Base-by-base conservation (phyloP, 192 early-diverging fungal genomes). In the Entophlyctis luteolus region DNA sequence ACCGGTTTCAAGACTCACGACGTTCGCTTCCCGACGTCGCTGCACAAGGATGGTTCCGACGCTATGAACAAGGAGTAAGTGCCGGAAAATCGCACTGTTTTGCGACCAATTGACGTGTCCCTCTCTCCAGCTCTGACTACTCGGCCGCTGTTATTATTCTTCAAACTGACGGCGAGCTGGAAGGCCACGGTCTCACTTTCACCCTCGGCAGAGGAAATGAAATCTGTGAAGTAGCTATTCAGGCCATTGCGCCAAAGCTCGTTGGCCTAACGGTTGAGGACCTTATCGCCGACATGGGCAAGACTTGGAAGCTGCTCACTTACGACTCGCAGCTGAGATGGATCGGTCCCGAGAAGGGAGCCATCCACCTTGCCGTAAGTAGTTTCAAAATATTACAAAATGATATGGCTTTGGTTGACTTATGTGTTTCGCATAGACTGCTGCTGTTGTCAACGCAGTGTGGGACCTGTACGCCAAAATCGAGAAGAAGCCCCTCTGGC, bases 401-500 rank as follows among this genome's bases (percentile, higher is more conserved):
- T n/a, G n/a, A n/a, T n/a, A n/a, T n/a, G n/a, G n/a, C n/a, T n/a
- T n/a, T n/a, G n/a, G n/a, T n/a, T n/a, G n/a, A n/a, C n/a, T n/a
- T n/a, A n/a, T n/a, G n/a, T n/a, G n/a, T n/a, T n/a, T n/a, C n/a
- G n/a, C n/a, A n/a, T n/a, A n/a, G n/a, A 42, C 77, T 22, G 73
- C 72, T 46, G 77, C 77, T 27, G 77, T 79, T 16, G 71, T 78
- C 27, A 79, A 79, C 37, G 77, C 77, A 37, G 55, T 79, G 10
- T 79, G 77, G 77, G 77, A 79, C 49, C 55, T 79, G 2, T 76
- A 77, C 74, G 77, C 72, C 22, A 79, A 79, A 52, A 62, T 68
- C 31, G 73, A 55, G 33, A 35, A 65, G 5, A 79, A 79, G 59
- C 77, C 77, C 23, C 47, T 79, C 2, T 79, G 77, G 77, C 75